Percentiles rank a stretch among this genome's conserved stretches.
These are phyloP conservation scores for Euphorbia peplus DNA, from an alignment of 345 rosid genomes.

Conservation along the genomic window DNA sequence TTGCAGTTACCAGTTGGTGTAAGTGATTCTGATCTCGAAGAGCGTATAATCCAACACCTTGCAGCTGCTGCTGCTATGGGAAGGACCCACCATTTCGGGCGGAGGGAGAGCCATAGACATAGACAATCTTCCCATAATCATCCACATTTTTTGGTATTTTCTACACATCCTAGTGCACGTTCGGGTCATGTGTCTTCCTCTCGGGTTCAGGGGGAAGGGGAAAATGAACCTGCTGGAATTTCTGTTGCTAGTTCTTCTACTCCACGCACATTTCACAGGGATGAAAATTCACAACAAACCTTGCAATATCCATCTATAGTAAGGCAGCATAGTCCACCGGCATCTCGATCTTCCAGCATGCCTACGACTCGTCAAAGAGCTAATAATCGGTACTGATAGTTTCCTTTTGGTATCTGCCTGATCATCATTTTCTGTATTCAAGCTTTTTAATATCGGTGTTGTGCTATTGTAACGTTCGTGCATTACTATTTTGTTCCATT, in stretches of 20 bases:
- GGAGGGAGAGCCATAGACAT: constrained; percentile 30
- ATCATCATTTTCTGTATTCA: not conserved
- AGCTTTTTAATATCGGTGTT: not conserved
- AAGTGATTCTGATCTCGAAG: constrained; percentile 31
- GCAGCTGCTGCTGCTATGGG: constrained; percentile 49
- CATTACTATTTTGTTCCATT: constrained; percentile 9
- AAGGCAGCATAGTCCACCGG: constrained; percentile 29
- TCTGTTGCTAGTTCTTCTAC: constrained; percentile 16
- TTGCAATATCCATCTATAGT: constrained; percentile 25
- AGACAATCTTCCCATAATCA: constrained; percentile 25
- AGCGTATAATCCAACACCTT: constrained; percentile 39
- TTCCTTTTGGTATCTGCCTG: not conserved
- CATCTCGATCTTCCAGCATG: constrained; percentile 32
- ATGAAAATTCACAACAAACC: constrained; percentile 29
- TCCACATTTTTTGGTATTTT: constrained; percentile 31
- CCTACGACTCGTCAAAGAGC: constrained; percentile 36
- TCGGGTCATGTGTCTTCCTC: constrained; percentile 36
- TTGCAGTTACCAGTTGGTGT: constrained; percentile 29
- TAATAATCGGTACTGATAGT: constrained; percentile 37
- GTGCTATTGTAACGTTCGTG: not conserved
- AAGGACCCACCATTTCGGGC: constrained; percentile 24
- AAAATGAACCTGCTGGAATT: constrained; percentile 30
- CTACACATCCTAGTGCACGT: constrained; percentile 28
- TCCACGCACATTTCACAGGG: constrained; percentile 19
- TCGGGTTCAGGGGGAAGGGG: constrained; percentile 28